Percentiles rank a stretch among this genome's conserved stretches.
Conservation (phyloP, 1,139 yeast species). For the Blastobotrys malaysiensis region DNA sequence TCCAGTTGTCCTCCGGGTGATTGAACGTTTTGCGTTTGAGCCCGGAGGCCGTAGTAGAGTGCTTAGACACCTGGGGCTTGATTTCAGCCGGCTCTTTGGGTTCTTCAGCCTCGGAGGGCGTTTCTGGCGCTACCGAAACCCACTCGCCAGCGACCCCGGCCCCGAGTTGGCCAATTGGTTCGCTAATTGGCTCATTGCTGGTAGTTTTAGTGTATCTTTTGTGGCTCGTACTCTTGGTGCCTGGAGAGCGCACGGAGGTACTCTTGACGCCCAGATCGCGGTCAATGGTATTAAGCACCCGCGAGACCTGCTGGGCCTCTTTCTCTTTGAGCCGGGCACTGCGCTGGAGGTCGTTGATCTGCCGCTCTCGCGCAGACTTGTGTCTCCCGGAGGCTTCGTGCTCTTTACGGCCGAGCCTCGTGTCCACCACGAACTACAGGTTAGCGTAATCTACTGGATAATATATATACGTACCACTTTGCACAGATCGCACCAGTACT, state of each 20-base stretch:
- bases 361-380: conserved; percentile 28
- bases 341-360: conserved; percentile 32
- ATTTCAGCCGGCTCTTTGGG: background rate
- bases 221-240: background rate
- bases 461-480: conserved; percentile 33
- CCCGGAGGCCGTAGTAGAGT: background rate
- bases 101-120: background rate
- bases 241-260: background rate
- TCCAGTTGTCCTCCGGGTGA: background rate
- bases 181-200: background rate
- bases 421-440: conserved; percentile 40
- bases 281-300: background rate
- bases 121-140: background rate
- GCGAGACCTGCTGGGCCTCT: conserved; percentile 18
- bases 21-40: background rate
- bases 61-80: background rate
- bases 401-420: conserved; percentile 34
- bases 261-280: background rate
- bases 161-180: background rate
- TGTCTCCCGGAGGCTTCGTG: conserved; percentile 41
- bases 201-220: background rate
- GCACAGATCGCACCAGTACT: conserved; percentile 43
- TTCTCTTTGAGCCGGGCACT: conserved; percentile 28
- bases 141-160: background rate
- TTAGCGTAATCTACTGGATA: background rate